A percentile compares a stretch with the other conserved stretches of the same genome.
These are phyloP conservation scores for Pseudopithomyces chartarum DNA, from an alignment of 2,329 filamentous ascomycete species.

Conservation along the genomic window DNA sequence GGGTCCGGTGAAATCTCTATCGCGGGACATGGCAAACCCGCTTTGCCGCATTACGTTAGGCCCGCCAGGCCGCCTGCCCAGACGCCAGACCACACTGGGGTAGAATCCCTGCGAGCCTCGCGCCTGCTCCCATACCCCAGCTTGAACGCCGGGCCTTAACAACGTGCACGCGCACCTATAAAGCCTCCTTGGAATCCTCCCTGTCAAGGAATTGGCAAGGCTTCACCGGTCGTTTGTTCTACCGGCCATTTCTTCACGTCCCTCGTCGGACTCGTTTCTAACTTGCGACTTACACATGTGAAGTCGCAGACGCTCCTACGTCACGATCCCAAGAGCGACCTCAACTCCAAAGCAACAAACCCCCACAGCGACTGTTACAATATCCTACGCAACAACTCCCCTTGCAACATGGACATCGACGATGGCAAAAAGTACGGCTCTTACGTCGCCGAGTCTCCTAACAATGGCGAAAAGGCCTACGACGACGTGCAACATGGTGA, in stretches of 20 bases:
- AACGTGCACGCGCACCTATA: background rate
- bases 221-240: background rate
- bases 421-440: slow-evolving; percentile 38
- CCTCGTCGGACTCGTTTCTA: background rate
- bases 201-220: background rate
- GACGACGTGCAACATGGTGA: slow-evolving; percentile 37
- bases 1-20: slow-evolving; percentile 5
- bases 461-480: slow-evolving; percentile 14
- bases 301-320: background rate
- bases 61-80: background rate
- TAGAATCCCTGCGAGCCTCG: background rate
- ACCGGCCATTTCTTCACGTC: background rate
- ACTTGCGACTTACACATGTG: background rate
- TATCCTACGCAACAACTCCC: slow-evolving; percentile 16
- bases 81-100: background rate
- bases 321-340: slow-evolving; percentile 16
- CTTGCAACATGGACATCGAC: slow-evolving; percentile 32
- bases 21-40: background rate
- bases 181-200: background rate
- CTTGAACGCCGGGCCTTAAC: too few relatives aligned
- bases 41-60: background rate
- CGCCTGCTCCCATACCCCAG: background rate
- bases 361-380: slow-evolving; percentile 4
- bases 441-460: slow-evolving; percentile 31
- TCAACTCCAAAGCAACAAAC: background rate